These are phyloP conservation scores for Neonectria magnoliae DNA, from an alignment of 2,329 filamentous ascomycete species.

Conservation along the genomic window DNA sequence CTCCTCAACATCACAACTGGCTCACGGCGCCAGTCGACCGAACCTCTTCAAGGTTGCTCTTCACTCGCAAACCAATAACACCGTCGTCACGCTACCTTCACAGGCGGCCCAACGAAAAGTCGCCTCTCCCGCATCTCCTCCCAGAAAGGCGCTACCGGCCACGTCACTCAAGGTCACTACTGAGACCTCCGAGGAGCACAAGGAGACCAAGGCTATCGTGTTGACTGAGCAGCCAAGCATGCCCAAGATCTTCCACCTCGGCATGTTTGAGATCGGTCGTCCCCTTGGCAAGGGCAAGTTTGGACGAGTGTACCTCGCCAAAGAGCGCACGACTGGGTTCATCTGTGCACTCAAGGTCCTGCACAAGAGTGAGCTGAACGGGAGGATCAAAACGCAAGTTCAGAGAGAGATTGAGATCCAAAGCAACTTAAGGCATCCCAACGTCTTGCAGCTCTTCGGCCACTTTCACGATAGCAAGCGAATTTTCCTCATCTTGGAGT, in stretches of 20 bases:
- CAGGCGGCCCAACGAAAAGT: constrained; percentile 69
- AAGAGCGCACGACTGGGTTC: constrained; percentile 80
- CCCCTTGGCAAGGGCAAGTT: constrained; percentile 90
- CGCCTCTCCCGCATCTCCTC: constrained; percentile 59
- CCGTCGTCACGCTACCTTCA: constrained; percentile 73
- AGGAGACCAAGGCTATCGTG: constrained; percentile 62
- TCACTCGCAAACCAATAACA: constrained; percentile 78
- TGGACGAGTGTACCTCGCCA: constrained; percentile 84
- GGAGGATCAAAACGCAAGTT: constrained; percentile 83
- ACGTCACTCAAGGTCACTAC: constrained; percentile 55
- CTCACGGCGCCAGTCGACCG: constrained; percentile 70
- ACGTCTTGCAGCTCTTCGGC: constrained; percentile 83
- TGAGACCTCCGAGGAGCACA: constrained; percentile 63
- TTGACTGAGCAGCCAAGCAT: constrained; percentile 66
- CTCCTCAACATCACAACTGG: constrained; percentile 53
- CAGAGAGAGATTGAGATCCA: constrained; percentile 90
- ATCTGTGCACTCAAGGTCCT: constrained; percentile 87
- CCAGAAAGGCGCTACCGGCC: constrained; percentile 60
- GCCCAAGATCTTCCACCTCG: constrained; percentile 80
- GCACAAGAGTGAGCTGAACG: constrained; percentile 83
- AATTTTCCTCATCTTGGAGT: constrained; percentile 88
- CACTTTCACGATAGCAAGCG: constrained; percentile 91
- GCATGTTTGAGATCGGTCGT: constrained; percentile 94
- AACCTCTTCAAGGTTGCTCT: constrained; percentile 89
- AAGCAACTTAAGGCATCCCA: constrained; percentile 84